Evolutionary conservation across 208 protist genomes (phyloP).

Genomic region (Leptomonas pyrrhocoris): DNA sequence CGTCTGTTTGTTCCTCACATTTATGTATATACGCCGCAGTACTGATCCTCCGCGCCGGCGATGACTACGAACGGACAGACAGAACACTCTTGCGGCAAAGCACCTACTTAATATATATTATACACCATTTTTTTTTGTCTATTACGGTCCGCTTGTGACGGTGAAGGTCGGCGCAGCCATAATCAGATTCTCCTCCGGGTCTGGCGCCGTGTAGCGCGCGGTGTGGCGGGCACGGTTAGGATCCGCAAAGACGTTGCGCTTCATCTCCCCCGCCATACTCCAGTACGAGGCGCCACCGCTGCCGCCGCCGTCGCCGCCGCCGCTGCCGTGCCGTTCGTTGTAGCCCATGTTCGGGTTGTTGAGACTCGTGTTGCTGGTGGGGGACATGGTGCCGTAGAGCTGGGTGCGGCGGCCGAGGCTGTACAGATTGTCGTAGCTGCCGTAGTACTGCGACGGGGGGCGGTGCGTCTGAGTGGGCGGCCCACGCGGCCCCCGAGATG

Average conservation of each 20-base stretch:
- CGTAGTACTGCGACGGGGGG: conserved; percentile 17
- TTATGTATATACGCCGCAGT: too few relatives aligned
- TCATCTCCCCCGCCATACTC: conserved; percentile 16
- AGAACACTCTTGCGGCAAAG: neutral
- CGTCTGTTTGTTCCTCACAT: too few relatives aligned
- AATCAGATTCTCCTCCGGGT: conserved; percentile 33
- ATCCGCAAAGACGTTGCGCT: conserved; percentile 15
- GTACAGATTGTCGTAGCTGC: conserved; percentile 38
- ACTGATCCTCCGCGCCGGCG: too few relatives aligned
- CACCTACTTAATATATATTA: too few relatives aligned
- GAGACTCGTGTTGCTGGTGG: neutral
- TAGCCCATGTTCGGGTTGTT: conserved; percentile 12
- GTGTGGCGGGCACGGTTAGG: conserved; percentile 19
- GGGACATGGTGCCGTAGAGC: conserved; percentile 5
- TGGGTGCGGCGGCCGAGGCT: conserved; percentile 22
- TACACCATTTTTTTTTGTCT: neutral
- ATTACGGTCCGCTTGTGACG: conserved; percentile 27
- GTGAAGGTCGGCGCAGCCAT: conserved; percentile 28
- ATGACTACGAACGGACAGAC: too few relatives aligned
- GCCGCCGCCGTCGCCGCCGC: conserved; percentile 14
- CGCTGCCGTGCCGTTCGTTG: conserved; percentile 19
- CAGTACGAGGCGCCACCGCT: conserved; percentile 20
- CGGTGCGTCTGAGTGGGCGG: conserved; percentile 3
- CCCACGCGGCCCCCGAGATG: conserved; percentile 14
- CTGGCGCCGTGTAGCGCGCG: conserved; percentile 28